phyloP scores from a whole-genome alignment of 805 yeast genomes.

The Ogataea zsoltii region DNA sequence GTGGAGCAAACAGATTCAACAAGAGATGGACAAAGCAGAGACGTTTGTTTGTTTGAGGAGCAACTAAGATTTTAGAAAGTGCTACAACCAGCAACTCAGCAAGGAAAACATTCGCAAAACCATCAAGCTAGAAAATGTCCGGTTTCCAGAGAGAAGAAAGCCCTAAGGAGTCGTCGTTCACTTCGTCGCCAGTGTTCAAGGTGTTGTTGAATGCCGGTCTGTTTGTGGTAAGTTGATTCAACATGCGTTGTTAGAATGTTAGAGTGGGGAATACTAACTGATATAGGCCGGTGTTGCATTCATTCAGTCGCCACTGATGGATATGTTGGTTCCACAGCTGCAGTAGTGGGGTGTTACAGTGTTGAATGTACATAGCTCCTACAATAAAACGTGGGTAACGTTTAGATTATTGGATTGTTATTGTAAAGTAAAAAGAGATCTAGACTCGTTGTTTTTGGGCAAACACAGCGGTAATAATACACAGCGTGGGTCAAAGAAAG shows the following conservation, averaged over 20 bases:
- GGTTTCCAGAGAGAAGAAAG: constrained; percentile 31
- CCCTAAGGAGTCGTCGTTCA: constrained; percentile 50
- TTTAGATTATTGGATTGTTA: not conserved
- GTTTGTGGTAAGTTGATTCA: constrained; percentile 45
- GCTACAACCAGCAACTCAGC: not conserved
- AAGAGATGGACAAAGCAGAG: too few relatives aligned
- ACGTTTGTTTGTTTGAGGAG: too few relatives aligned
- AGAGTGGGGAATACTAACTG: constrained; percentile 13
- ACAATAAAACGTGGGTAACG: not conserved
- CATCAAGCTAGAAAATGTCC: constrained; percentile 27
- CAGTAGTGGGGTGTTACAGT: constrained; percentile 17
- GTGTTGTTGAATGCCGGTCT: constrained; percentile 61
- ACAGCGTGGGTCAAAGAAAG: not conserved
- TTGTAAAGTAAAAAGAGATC: not conserved
- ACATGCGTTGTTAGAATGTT: too few relatives aligned
- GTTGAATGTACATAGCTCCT: constrained; percentile 5
- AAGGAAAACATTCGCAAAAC: not conserved
- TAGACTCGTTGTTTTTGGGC: not conserved
- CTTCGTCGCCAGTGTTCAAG: constrained; percentile 64
- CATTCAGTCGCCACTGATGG: constrained; percentile 79
- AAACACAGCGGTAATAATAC: constrained; percentile 4
- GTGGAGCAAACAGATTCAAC: not conserved
- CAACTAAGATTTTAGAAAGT: too few relatives aligned
- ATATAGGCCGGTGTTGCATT: constrained; percentile 67
- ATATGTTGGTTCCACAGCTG: constrained; percentile 73